Evolutionary conservation across 345 rosid genomes (phyloP).

Genomic region (Eucalyptus pauciflora): DNA sequence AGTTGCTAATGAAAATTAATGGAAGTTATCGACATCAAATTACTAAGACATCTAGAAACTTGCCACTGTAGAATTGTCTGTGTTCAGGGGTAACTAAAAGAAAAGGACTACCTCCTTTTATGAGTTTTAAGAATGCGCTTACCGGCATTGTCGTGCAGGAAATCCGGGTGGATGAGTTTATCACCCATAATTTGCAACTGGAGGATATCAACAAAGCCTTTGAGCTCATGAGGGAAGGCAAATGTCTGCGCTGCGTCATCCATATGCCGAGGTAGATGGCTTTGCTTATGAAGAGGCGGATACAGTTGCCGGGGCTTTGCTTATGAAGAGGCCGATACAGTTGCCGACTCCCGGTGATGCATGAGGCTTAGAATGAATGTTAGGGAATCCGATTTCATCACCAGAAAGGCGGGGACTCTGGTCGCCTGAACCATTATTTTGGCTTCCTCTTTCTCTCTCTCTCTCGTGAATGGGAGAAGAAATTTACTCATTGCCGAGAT

Average conservation of each 20-base stretch:
- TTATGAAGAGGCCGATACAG: neutral
- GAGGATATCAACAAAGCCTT: slow-evolving; percentile 75
- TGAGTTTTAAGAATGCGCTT: neutral
- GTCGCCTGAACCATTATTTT: neutral
- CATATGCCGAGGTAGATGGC: slow-evolving; percentile 38
- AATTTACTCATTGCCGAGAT: neutral
- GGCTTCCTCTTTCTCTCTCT: neutral
- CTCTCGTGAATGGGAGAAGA: neutral
- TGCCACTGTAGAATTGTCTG: neutral
- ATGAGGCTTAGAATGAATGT: neutral
- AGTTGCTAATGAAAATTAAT: neutral
- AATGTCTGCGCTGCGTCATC: slow-evolving; percentile 72
- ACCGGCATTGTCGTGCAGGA: slow-evolving; percentile 25
- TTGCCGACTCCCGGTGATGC: neutral
- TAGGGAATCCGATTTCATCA: neutral
- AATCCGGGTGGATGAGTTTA: slow-evolving; percentile 58
- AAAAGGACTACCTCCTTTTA: neutral
- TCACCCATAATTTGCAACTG: slow-evolving; percentile 57
- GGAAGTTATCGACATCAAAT: neutral
- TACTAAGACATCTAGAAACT: neutral
- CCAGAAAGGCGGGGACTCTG: neutral
- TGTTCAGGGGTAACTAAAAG: neutral
- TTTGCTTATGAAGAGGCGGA: neutral
- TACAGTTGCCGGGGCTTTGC: neutral
- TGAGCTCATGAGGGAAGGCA: slow-evolving; percentile 73